Percentiles rank a stretch among this genome's conserved stretches.
These are phyloP conservation scores for Penicillium pulvis DNA, from an alignment of 495 filamentous ascomycete genomes.

Conservation along the genomic window DNA sequence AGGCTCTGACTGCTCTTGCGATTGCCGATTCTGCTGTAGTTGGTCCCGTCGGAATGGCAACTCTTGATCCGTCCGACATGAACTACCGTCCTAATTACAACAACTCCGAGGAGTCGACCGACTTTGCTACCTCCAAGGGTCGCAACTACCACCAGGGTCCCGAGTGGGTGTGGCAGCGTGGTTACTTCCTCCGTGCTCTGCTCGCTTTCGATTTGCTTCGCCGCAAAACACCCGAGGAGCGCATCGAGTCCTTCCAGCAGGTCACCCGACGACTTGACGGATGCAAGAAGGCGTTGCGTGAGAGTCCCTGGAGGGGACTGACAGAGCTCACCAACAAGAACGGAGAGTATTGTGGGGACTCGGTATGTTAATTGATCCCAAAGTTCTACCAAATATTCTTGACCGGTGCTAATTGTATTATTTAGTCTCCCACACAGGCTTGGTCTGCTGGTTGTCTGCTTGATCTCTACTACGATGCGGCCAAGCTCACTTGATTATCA, in stretches of 20 bases:
- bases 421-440: constrained; percentile 84
- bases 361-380: constrained; percentile 57
- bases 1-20: constrained; percentile 76
- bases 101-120: constrained; percentile 88
- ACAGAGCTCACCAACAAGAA: constrained; percentile 91
- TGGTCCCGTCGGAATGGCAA: constrained; percentile 93
- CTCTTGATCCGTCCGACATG: constrained; percentile 85
- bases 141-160: constrained; percentile 98
- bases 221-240: constrained; percentile 59
- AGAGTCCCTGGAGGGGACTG: constrained; percentile 86
- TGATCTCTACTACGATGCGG: constrained; percentile 91
- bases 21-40: constrained; percentile 76
- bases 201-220: constrained; percentile 85
- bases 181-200: constrained; percentile 89
- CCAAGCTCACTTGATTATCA: constrained; percentile 29
- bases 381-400: neutral
- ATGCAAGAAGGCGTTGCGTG: constrained; percentile 75
- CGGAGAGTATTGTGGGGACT: constrained; percentile 82
- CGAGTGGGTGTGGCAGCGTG: constrained; percentile 98
- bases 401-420: constrained; percentile 18
- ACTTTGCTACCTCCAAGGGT: constrained; percentile 89
- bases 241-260: constrained; percentile 90
- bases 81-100: constrained; percentile 94
- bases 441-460: constrained; percentile 95
- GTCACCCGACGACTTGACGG: constrained; percentile 78